Base-by-base conservation (phyloP, 2,329 filamentous ascomycete genomes). In the Cyphellophora europaea region DNA sequence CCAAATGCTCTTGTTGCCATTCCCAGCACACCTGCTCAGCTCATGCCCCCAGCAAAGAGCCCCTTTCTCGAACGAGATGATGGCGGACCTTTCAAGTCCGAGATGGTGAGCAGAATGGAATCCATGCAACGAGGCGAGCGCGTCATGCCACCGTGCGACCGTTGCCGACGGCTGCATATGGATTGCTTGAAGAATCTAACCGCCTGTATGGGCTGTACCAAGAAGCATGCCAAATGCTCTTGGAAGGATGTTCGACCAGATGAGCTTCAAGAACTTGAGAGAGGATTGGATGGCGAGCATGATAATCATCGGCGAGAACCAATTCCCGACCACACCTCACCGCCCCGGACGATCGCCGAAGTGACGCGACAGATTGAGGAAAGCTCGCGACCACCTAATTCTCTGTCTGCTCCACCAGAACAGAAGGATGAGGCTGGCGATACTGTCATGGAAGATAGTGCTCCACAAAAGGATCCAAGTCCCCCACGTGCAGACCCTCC, bases 151-250 rank as follows among this genome's bases (percentile, higher is more conserved):
- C 83, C 85, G 0, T 93, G 86, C 53, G 87, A 93, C 54, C 71
- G 85, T 23, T 93, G 86, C 54, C 72, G 86, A 29, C 71, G 86
- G 18, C 65, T 93, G 11, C 78, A 82, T 45, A 83, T 87, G 62
- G 76, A 85, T 38, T 93, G 86, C 43, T 65, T 88, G 31, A 93
- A 93, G 59, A 83, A 93, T 43, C 66, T 91, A 25, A 93, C 85
- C 0, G 84, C 85, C 6, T 93, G 87, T 52, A 76, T 81, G 56
- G 85, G 84, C 14, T 93, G 86, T 56, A 93, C 86, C 0, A 88
- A 84, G 55, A 93, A 93, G 55, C 86, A 93, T 54, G 84, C 84
- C 13, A 88, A 87, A 50, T 93, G 86, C 55, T 79, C 77, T 11
- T 93, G 86, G 86, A 82, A 79, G 47, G 77, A 82, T 29, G 74